phyloP scores from a whole-genome alignment of 306 rosid species.

The Pyrus betulifolia region DNA sequence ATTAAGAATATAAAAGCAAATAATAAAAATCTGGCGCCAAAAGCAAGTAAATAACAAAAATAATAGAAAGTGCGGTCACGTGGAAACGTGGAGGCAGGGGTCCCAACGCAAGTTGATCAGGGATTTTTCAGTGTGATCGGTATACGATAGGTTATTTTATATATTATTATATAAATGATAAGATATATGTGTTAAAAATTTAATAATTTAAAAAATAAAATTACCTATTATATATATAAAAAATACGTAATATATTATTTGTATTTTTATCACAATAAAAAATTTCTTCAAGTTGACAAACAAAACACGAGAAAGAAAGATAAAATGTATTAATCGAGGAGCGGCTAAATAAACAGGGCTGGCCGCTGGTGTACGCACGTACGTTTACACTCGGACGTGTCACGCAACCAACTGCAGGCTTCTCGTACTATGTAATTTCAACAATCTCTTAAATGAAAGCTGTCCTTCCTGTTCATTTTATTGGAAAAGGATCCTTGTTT shows the following conservation, averaged over 20 bases:
- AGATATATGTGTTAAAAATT: no score
- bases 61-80: slow-evolving; percentile 1
- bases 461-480: no score
- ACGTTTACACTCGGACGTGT: neutral
- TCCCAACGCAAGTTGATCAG: neutral
- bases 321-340: neutral
- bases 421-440: neutral
- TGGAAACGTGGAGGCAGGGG: slow-evolving; percentile 21
- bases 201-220: no score
- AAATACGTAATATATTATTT: no score
- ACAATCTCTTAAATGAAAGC: no score
- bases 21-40: neutral
- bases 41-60: neutral
- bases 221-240: no score
- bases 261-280: rapidly evolving
- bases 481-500: no score
- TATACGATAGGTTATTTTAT: rapidly evolving
- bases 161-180: no score
- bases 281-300: neutral
- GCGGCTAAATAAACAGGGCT: neutral
- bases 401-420: neutral
- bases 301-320: neutral
- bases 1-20: neutral
- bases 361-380: neutral
- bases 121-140: no score